These are phyloP conservation scores for Agaricus subrufescens DNA, from an alignment of 768 basidiomycete genomes.

Conservation along the genomic window DNA sequence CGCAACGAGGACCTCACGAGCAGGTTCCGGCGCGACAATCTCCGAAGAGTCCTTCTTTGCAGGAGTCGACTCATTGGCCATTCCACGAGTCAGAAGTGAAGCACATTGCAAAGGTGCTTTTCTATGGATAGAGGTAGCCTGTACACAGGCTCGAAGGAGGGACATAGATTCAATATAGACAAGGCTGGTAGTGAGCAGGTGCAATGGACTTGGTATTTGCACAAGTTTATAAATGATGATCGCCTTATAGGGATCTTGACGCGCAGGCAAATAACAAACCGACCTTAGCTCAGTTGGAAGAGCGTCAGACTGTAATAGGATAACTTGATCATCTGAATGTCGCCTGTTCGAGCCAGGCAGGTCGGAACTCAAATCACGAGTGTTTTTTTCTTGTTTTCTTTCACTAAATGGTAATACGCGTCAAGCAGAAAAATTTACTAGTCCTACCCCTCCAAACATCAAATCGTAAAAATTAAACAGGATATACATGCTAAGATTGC, in stretches of 20 bases:
- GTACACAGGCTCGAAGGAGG: constrained; percentile 43
- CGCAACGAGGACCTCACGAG: constrained; percentile 67
- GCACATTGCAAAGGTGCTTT: constrained; percentile 16
- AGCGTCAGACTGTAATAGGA: constrained; percentile 39
- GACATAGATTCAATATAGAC: constrained; percentile 38
- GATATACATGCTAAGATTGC: background rate
- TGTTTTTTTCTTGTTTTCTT: too few relatives aligned
- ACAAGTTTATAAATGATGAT: background rate
- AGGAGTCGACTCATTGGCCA: constrained; percentile 25
- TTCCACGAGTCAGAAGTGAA: constrained; percentile 19
- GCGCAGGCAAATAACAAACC: constrained; percentile 10
- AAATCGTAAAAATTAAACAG: background rate
- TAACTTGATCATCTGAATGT: constrained; percentile 22
- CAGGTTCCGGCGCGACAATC: constrained; percentile 31
- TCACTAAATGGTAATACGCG: too few relatives aligned
- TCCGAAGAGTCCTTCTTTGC: constrained; percentile 24
- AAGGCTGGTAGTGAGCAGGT: background rate
- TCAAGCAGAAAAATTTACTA: too few relatives aligned
- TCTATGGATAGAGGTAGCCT: constrained; percentile 22
- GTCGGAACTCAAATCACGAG: background rate
- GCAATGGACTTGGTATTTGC: constrained; percentile 11
- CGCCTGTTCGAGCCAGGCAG: constrained; percentile 63
- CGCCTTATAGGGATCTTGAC: background rate
- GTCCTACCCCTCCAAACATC: too few relatives aligned
- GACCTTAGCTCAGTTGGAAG: constrained; percentile 46